Evolutionary conservation across 768 basidiomycete genomes (phyloP).

Genomic region (Gautieria morchelliformis): DNA sequence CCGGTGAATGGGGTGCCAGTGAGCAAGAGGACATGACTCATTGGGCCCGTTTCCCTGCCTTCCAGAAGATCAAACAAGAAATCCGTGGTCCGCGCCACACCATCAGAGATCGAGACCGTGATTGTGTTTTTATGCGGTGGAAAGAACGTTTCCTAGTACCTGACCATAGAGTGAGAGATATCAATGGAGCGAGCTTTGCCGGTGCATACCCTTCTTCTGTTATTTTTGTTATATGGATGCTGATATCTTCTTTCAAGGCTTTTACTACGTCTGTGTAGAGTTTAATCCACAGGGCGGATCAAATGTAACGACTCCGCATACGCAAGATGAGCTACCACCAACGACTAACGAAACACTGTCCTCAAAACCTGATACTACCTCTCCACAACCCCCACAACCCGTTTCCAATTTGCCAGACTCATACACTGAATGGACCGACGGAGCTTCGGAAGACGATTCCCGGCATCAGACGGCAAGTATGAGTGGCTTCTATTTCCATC

Average conservation of each 20-base stretch:
- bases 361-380: constrained; percentile 16
- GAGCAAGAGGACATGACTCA: constrained; percentile 90
- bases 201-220: constrained; percentile 39
- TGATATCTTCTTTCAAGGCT: constrained; percentile 39
- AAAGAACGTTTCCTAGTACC: constrained; percentile 97
- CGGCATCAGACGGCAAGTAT: constrained; percentile 45
- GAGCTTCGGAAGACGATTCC: constrained; percentile 4
- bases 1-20: constrained; percentile 82
- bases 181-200: constrained; percentile 91
- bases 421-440: not conserved
- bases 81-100: constrained; percentile 70
- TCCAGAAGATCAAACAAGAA: constrained; percentile 72
- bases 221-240: not conserved
- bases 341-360: constrained; percentile 5
- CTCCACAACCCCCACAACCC: not conserved
- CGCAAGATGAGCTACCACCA: constrained; percentile 27
- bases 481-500: constrained; percentile 90
- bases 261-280: constrained; percentile 94
- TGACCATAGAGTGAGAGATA: constrained; percentile 86
- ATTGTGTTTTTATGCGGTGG: constrained; percentile 84
- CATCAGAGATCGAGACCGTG: constrained; percentile 46
- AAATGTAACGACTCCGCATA: constrained; percentile 13
- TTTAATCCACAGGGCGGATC: constrained; percentile 54
- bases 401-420: not conserved
- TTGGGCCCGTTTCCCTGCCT: constrained; percentile 90